Percentiles rank a stretch among this genome's conserved stretches.
Conservation (phyloP, 2,329 filamentous ascomycete genomes). For the Teratosphaeria destructans region DNA sequence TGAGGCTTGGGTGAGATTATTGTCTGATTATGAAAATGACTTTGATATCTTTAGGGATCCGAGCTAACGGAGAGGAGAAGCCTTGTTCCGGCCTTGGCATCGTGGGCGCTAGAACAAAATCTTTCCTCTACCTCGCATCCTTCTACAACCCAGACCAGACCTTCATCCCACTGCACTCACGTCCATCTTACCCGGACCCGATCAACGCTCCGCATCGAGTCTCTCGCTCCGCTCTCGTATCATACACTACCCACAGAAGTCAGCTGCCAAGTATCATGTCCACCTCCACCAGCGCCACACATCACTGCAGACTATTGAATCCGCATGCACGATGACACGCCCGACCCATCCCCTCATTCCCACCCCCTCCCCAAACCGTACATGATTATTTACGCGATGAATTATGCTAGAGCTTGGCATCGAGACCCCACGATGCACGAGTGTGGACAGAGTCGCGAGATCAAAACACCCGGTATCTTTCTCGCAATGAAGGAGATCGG, state of each 20-base stretch:
- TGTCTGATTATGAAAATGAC: background rate
- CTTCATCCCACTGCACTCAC: background rate
- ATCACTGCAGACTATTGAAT: background rate
- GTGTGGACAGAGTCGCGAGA: constrained; percentile 25
- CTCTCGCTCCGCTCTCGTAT: background rate
- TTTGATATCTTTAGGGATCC: background rate
- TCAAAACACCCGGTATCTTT: constrained; percentile 8
- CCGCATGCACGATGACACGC: background rate
- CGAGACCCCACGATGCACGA: background rate
- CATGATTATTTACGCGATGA: constrained; percentile 4
- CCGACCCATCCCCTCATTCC: background rate
- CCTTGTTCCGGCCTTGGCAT: background rate
- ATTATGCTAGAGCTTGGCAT: constrained; percentile 22
- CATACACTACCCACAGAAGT: background rate
- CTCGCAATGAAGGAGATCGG: background rate
- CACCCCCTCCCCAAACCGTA: background rate
- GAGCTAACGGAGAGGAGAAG: background rate
- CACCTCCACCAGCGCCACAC: background rate
- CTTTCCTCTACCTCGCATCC: background rate
- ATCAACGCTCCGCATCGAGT: background rate
- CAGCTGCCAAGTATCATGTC: background rate
- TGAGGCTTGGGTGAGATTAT: background rate
- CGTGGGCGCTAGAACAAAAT: background rate
- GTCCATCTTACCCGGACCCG: background rate
- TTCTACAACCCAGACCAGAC: background rate